Base-by-base conservation (phyloP, 805 yeast genomes). In the Lachancea cidri region DNA sequence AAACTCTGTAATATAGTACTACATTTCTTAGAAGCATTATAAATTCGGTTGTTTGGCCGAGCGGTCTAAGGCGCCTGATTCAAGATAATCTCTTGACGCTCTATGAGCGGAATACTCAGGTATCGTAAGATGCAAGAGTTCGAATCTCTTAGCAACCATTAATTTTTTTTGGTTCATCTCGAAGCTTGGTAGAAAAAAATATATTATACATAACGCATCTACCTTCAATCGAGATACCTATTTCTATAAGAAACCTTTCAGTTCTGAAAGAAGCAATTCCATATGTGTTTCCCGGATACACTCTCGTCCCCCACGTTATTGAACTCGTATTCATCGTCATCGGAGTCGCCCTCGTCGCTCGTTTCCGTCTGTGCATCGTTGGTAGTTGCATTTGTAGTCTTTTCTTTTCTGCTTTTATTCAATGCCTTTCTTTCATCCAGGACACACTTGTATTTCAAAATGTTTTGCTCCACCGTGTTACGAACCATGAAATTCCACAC, bases 401-500 rank as follows among this genome's bases (percentile, higher is more conserved):
- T 38, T 7, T 32, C 30, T 16, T 34, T 38, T 18, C 22, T 33
- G 17, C 36, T 17, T 17, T 33, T 24, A 8, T 22, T 24, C 8
- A 24, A 27, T 11, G 38, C 46, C 25, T 49, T 51, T 16, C 47
- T 46, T 11, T 50, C 52, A 22, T 61, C 61, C 16, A 63, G 35
- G 2, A 46, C 42, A 17, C 59, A 49, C 40, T 62, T 63, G 38
- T 62, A 61, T 29, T 47, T 55, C 25, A 86, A 76, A 35, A 93
- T 85, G 34, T 86, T 82, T 57, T 91, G 96, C 60, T 93, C 98
- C 13, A 93, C 95, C 0, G 95, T 79, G 31, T 82, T 80, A 42
- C 75, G 77, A 42, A 89, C 83, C 17, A 84, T 80, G 66, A 91
- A 88, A 76, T 84, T 82, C 96, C 98, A 93, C 1, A 91, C 95